Conservation (phyloP, 176 grass and related monocot genomes). For the Eremochloa ophiuroides region DNA sequence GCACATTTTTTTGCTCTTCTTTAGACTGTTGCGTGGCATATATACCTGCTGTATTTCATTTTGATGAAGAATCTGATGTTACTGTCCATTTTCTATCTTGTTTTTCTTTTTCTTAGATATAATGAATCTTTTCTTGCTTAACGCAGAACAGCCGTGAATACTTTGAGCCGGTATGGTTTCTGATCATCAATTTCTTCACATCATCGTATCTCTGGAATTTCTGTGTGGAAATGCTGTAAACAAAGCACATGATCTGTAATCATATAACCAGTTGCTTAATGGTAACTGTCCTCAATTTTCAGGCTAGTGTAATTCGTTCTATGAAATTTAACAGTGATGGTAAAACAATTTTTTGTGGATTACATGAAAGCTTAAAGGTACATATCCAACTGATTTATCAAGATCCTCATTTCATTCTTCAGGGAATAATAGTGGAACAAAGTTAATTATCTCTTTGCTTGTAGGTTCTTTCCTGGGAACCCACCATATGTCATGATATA, state of each 20-base stretch:
- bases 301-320: constrained; percentile 73
- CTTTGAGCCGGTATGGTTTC: constrained; percentile 30
- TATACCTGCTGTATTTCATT: constrained; percentile 1
- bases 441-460: constrained; percentile 25
- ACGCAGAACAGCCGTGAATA: constrained; percentile 46
- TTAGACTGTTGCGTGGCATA: not conserved
- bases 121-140: constrained; percentile 34
- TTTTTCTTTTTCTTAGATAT: constrained; percentile 7
- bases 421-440: not conserved
- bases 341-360: constrained; percentile 82
- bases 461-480: constrained; percentile 95
- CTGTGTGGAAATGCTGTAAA: constrained; percentile 20
- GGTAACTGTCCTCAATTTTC: constrained; percentile 30
- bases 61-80: constrained; percentile 2
- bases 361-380: constrained; percentile 97
- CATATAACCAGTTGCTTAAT: constrained; percentile 25
- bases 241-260: constrained; percentile 19
- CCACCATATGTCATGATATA: constrained; percentile 68
- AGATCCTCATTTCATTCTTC: not conserved
- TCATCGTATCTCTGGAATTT: constrained; percentile 12
- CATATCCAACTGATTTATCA: constrained; percentile 5
- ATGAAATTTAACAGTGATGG: constrained; percentile 92
- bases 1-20: not conserved
- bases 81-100: not conserved
- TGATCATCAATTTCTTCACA: constrained; percentile 11